Evolutionary conservation across 345 rosid genomes (phyloP).

Genomic region (Eucalyptus pauciflora): DNA sequence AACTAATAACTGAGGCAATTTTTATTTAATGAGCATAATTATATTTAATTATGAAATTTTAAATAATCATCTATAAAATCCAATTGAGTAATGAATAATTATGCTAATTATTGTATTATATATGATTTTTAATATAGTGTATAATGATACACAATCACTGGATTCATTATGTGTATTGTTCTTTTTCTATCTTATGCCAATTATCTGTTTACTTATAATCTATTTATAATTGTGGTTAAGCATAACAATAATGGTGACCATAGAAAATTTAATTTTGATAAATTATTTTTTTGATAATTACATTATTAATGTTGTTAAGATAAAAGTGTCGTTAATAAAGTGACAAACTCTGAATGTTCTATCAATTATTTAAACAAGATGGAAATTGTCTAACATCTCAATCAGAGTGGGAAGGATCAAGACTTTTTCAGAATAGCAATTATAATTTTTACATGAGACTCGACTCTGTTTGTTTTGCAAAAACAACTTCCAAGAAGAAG

Average conservation of each 20-base stretch:
- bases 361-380: too few relatives aligned
- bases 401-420: not conserved
- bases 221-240: not conserved
- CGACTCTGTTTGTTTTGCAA: too few relatives aligned
- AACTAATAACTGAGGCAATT: not conserved
- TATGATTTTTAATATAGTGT: too few relatives aligned
- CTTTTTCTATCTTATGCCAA: too few relatives aligned
- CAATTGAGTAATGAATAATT: not conserved
- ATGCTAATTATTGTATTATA: not conserved
- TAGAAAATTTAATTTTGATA: not conserved
- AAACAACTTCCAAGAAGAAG: too few relatives aligned
- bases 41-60: too few relatives aligned
- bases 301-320: not conserved
- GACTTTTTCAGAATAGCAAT: not conserved
- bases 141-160: not conserved
- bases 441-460: too few relatives aligned
- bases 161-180: too few relatives aligned
- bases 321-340: not conserved
- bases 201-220: not conserved
- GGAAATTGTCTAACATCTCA: not conserved
- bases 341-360: not conserved
- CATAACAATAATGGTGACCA: not conserved
- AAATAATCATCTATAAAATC: not conserved
- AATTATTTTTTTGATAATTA: too few relatives aligned
- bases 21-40: not conserved